Conservation (phyloP, 2,329 filamentous ascomycete genomes). For the Cercospora canescens region DNA sequence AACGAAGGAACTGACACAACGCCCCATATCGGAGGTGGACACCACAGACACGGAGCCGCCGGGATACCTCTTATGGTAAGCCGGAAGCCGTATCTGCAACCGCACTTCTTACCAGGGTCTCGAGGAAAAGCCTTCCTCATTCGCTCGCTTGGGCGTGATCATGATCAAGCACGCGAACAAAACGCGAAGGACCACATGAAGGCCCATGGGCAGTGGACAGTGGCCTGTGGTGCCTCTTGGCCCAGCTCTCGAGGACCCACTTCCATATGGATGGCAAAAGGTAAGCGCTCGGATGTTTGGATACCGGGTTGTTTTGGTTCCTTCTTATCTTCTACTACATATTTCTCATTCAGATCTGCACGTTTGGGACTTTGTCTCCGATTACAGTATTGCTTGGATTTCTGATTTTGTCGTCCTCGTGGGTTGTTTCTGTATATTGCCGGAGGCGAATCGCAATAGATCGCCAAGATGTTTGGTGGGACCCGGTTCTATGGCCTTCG, state of each 20-base stretch:
- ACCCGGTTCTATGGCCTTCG: slow-evolving; percentile 41
- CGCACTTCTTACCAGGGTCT: not conserved
- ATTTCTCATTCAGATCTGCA: too few species aligned
- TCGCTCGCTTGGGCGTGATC: slow-evolving; percentile 12
- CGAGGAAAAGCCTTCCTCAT: slow-evolving; percentile 1
- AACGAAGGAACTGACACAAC: not conserved
- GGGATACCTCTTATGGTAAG: not conserved
- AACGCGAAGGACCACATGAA: not conserved
- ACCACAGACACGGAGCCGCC: not conserved
- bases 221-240: slow-evolving; percentile 5
- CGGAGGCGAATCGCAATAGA: not conserved
- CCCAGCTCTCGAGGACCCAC: not conserved
- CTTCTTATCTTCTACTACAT: not conserved
- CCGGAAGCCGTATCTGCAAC: not conserved
- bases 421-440: not conserved
- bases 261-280: slow-evolving; percentile 13
- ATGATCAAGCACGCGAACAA: not conserved
- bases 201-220: slow-evolving; percentile 6
- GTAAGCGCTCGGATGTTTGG: slow-evolving; percentile 4
- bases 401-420: not conserved
- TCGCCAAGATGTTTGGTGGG: slow-evolving; percentile 14
- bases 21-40: too few species aligned
- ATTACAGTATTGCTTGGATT: not conserved
- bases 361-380: not conserved
- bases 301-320: not conserved